These are phyloP conservation scores for Botryotinia narcissicola DNA, from an alignment of 2,329 filamentous ascomycete genomes.

Conservation along the genomic window DNA sequence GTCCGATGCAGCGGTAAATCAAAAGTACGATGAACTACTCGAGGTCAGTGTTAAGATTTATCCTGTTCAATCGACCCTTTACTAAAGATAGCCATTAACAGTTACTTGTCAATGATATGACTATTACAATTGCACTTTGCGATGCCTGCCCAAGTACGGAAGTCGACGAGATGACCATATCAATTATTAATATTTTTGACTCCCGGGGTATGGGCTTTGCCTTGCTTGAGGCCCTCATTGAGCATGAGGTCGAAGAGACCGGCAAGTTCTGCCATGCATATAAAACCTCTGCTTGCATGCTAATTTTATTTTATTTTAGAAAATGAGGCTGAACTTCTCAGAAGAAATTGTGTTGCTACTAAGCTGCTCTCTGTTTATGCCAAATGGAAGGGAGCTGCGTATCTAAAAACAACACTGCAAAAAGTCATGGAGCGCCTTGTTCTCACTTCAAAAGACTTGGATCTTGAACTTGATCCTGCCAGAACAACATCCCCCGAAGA, in stretches of 20 bases:
- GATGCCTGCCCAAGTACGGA: constrained; percentile 65
- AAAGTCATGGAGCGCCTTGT: constrained; percentile 66
- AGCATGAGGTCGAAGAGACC: constrained; percentile 66
- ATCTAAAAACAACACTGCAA: constrained; percentile 62
- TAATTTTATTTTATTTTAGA: constrained; percentile 43
- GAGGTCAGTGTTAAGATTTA: constrained; percentile 44
- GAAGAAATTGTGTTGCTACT: constrained; percentile 68
- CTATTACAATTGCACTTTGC: constrained; percentile 61
- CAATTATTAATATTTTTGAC: constrained; percentile 68
- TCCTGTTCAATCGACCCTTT: constrained; percentile 14
- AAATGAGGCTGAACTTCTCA: constrained; percentile 64
- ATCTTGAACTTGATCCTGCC: constrained; percentile 65
- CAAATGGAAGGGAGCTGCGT: constrained; percentile 66
- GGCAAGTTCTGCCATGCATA: constrained; percentile 42
- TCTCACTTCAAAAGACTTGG: constrained; percentile 63
- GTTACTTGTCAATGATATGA: constrained; percentile 61
- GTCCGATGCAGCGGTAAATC: constrained; percentile 64
- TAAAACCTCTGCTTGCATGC: neutral
- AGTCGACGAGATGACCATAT: constrained; percentile 67
- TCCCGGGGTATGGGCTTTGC: constrained; percentile 61
- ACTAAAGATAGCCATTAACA: constrained; percentile 35
- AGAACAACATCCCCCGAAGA: constrained; percentile 60
- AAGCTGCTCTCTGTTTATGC: constrained; percentile 71
- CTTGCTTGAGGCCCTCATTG: constrained; percentile 63
- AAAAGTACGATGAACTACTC: constrained; percentile 66